A percentile compares a stretch with the other conserved stretches of the same genome.
Conservation (phyloP, 176 grass and related monocot genomes). For the Oropetium thomaeum region DNA sequence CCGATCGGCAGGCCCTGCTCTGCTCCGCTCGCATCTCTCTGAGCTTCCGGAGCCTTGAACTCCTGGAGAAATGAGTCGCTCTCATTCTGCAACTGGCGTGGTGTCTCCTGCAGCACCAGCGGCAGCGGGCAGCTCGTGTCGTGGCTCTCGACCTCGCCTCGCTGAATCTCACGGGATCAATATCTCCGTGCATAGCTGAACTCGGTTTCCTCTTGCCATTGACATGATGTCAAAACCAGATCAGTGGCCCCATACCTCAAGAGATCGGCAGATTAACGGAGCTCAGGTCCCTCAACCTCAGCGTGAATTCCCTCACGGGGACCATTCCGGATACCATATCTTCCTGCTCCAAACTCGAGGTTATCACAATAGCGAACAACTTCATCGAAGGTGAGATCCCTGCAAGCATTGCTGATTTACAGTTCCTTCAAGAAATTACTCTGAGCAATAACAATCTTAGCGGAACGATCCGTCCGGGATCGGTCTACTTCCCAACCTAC, state of each 20-base stretch:
- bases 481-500: conserved; percentile 13
- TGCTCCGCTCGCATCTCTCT: conserved; percentile 34
- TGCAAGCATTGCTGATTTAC: conserved; percentile 19
- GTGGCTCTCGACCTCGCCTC: conserved; percentile 29
- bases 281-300: neutral
- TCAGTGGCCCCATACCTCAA: conserved; percentile 18
- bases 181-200: neutral
- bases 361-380: conserved; percentile 26
- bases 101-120: conserved; percentile 33
- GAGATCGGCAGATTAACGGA: neutral
- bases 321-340: neutral
- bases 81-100: conserved; percentile 41
- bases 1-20: conserved; percentile 35
- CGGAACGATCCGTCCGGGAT: conserved; percentile 30
- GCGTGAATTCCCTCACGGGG: neutral
- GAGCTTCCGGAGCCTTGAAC: conserved; percentile 23
- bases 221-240: conserved; percentile 18
- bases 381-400: conserved; percentile 41
- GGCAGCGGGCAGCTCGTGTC: neutral
- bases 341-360: neutral
- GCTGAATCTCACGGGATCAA: neutral
- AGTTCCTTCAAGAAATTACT: conserved; percentile 14
- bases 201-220: neutral
- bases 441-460: conserved; percentile 32
- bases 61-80: conserved; percentile 39